Percentiles rank a stretch among this genome's conserved stretches.
Conservation (phyloP, 202 grass and related monocot species). For the Zoysia matrella region DNA sequence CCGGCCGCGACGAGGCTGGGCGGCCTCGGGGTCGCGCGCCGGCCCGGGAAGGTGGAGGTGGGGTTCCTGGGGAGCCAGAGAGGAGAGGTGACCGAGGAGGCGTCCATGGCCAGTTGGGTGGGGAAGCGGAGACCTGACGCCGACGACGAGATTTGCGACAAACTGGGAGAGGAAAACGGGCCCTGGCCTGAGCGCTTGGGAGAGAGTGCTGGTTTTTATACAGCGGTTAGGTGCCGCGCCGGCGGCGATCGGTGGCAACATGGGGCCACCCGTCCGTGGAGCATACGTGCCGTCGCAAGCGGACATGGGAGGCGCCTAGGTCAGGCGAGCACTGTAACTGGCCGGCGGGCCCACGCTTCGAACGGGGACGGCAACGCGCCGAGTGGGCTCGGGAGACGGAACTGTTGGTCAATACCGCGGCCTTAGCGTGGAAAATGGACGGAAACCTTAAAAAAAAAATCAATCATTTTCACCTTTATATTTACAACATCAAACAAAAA, state of each 20-base stretch:
- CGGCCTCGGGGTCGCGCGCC: not conserved
- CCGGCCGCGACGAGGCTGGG: not conserved
- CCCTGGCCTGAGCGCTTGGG: not conserved
- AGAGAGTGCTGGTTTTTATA: constrained; percentile 7
- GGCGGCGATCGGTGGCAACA: not conserved
- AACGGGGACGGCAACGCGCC: not conserved
- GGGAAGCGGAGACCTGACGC: constrained; percentile 36
- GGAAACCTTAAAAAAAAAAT: no score
- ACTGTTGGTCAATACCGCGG: no score
- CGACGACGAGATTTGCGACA: constrained; percentile 19
- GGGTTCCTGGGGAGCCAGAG: constrained; percentile 17
- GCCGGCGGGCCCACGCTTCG: not conserved
- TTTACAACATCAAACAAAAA: no score
- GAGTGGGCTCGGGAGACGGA: not conserved
- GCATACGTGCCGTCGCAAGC: not conserved
- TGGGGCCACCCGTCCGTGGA: not conserved
- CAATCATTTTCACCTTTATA: no score
- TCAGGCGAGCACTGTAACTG: not conserved
- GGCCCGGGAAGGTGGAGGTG: not conserved
- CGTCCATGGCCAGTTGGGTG: constrained; percentile 33
- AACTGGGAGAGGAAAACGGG: not conserved
- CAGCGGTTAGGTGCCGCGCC: not conserved
- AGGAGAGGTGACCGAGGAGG: constrained; percentile 8
- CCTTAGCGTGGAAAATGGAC: no score
- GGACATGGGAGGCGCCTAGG: not conserved